phyloP scores from a whole-genome alignment of 129 eudicot species.

The Logfia minima region DNA sequence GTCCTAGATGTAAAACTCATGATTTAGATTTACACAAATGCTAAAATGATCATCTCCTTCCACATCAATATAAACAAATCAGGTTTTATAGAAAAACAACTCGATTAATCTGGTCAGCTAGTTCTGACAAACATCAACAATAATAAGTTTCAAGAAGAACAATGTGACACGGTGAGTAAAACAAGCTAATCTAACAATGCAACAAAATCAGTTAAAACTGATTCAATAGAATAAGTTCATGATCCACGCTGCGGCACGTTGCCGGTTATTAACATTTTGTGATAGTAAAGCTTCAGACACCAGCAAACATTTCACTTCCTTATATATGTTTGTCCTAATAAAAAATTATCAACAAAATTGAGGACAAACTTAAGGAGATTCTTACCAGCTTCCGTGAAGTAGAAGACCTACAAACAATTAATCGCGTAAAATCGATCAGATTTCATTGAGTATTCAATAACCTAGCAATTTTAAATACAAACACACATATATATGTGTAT shows the following conservation, averaged over 20 bases:
- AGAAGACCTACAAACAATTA: conserved; percentile 55
- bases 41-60: background rate
- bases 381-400: conserved; percentile 60
- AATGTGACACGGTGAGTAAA: background rate
- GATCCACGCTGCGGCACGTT: background rate
- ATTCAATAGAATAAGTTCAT: background rate
- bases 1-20: background rate
- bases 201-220: background rate
- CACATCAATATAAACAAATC: background rate
- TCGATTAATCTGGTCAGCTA: background rate
- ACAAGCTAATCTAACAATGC: background rate
- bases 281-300: background rate
- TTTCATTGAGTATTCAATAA: background rate
- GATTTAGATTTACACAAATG: background rate
- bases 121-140: background rate
- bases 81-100: background rate
- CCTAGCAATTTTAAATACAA: background rate
- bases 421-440: background rate
- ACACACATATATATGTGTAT: no score
- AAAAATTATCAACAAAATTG: background rate
- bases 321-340: background rate
- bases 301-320: background rate
- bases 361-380: background rate
- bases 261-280: conserved; percentile 38
- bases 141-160: background rate